Conservation (phyloP, 2,329 filamentous ascomycete genomes). For the Hypoxylon sp. region DNA sequence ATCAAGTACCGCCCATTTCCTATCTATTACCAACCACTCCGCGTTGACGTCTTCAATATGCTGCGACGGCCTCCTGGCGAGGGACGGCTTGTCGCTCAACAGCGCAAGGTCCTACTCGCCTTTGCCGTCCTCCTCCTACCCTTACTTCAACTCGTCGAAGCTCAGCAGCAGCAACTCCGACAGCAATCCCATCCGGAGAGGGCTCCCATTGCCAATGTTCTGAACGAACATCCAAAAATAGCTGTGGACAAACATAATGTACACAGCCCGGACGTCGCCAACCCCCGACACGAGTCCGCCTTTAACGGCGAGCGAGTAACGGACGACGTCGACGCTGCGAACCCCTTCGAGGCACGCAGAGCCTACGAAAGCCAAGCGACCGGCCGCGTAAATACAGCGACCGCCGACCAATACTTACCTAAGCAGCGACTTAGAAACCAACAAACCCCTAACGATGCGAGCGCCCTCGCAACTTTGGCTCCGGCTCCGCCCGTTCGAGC, state of each 20-base stretch:
- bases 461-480: constrained; percentile 98
- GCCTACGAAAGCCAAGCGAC: constrained; percentile 30
- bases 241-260: constrained; percentile 39
- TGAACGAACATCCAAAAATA: constrained; percentile 39
- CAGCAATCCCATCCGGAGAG: constrained; percentile 44
- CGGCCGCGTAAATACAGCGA: constrained; percentile 41
- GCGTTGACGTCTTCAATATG: constrained; percentile 58
- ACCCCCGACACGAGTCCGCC: constrained; percentile 40
- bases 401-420: constrained; percentile 30
- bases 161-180: constrained; percentile 65
- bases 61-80: constrained; percentile 68
- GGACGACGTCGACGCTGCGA: constrained; percentile 46
- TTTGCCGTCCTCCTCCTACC: constrained; percentile 64
- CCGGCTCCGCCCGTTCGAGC: constrained; percentile 95
- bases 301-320: constrained; percentile 39
- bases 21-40: constrained; percentile 18
- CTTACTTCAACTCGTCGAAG: constrained; percentile 61
- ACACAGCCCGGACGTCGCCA: constrained; percentile 34
- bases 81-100: constrained; percentile 59
- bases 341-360: constrained; percentile 41
- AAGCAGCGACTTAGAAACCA: constrained; percentile 42
- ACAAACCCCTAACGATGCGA: constrained; percentile 74
- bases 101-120: constrained; percentile 57
- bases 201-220: constrained; percentile 44
- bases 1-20: constrained; percentile 15